Evolutionary conservation across 2,329 filamentous ascomycete species (phyloP), one percentile per base, ranked within the genome.

Genomic region (Ceratocystis cacaofunesta): DNA sequence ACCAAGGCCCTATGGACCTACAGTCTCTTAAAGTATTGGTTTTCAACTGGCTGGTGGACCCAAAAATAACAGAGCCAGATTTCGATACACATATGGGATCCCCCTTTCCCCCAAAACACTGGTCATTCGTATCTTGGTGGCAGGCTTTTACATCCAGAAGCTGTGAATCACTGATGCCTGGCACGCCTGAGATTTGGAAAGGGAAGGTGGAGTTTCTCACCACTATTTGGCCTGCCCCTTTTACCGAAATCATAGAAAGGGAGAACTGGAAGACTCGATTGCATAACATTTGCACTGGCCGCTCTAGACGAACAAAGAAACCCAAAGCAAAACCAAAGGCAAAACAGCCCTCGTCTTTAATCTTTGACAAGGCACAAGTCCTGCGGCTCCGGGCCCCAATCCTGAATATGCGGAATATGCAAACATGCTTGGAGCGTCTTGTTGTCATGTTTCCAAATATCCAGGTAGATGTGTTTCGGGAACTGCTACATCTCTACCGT

Each of bases 391-490:
- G 12, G 6, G 17, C 43, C 6, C 58, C 58, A 7, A 19, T 61
- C 8, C 28, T 43, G 22, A 43, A 44, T 44, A 44, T 44, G 32
- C 32, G 41, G 32, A 61, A 61, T 19, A 43, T 43, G n/a, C 58
- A 61, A 22, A 43, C 19, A 5, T 61, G 84, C 70, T 82, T 94
- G 68, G 82, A 83, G 68, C 83, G 81, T 12, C 81, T 94, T 55
- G 83, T 85, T 25, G 83, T 83, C 61, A 80, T 92, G 7, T 94
- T 94, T 69, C 89, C 89, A 32, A 84, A 92, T 74, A 79, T 92
- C n/a, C 87, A 90, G 74, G 79, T 89, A 67, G 88, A 92, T 70
- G 89, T 92, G 19, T 90, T 94, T 72, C 83, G 89, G 57, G 89
- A 92, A 76, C 88, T 94, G 82, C 82, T 94, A 61, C 76, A 80